phyloP scores from a whole-genome alignment of 768 basidiomycete genomes.

The Leccinum aurantiacum region DNA sequence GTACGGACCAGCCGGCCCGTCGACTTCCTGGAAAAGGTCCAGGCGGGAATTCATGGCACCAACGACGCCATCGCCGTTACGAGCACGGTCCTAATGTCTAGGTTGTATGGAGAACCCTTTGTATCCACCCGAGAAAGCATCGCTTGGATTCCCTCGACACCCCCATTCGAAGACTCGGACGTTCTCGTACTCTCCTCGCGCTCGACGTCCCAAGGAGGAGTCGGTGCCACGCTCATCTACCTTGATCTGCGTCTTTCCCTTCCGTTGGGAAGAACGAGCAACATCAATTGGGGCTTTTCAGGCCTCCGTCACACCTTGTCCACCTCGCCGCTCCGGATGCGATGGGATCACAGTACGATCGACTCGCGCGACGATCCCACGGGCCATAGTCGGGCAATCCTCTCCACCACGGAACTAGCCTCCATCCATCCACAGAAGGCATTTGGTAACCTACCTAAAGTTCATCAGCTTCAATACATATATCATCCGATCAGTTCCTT shows the following conservation, averaged over 20 bases:
- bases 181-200: conserved; percentile 32
- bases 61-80: background rate
- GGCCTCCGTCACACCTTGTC: conserved; percentile 25
- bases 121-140: conserved; percentile 24
- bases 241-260: conserved; percentile 30
- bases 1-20: too few relatives aligned
- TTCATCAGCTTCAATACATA: too few relatives aligned
- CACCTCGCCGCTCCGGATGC: conserved; percentile 13
- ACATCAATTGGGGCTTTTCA: conserved; percentile 25
- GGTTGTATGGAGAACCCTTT: conserved; percentile 18
- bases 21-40: too few relatives aligned
- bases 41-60: too few relatives aligned
- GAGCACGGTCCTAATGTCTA: background rate
- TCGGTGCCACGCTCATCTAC: conserved; percentile 22
- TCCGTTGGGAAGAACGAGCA: conserved; percentile 17
- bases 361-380: conserved; percentile 17
- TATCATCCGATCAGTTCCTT: too few relatives aligned
- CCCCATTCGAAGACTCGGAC: conserved; percentile 26
- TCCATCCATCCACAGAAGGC: too few relatives aligned
- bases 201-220: conserved; percentile 14
- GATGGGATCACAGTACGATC: conserved; percentile 22
- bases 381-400: too few relatives aligned
- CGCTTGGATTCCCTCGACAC: conserved; percentile 19
- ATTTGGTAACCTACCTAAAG: too few relatives aligned
- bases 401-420: too few relatives aligned